Percentiles rank a stretch among this genome's conserved stretches.
Conservation (phyloP, 352 stramenopile species). For the Globisporangium perplexum region DNA sequence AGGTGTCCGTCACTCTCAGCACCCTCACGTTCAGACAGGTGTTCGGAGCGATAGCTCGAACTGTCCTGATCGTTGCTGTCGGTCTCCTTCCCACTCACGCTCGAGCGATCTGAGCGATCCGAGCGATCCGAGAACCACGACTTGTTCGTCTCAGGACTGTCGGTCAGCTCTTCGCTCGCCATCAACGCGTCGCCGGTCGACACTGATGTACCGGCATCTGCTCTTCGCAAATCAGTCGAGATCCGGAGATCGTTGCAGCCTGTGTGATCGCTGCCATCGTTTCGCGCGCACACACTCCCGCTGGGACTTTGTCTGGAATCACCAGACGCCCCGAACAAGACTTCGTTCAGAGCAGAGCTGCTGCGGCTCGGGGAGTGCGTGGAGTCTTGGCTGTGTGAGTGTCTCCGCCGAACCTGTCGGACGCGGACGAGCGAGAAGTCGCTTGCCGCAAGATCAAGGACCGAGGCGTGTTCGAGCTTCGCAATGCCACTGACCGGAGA, state of each 20-base stretch:
- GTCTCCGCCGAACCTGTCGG: neutral
- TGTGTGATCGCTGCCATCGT: neutral
- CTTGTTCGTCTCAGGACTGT: constrained; percentile 8
- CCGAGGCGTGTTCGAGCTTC: neutral
- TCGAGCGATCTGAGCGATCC: constrained; percentile 20
- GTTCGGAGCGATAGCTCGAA: constrained; percentile 1
- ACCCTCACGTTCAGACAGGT: neutral
- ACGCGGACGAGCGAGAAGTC: neutral
- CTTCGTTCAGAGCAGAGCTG: neutral
- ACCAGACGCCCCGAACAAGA: neutral
- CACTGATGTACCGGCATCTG: constrained; percentile 26
- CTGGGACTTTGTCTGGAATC: neutral
- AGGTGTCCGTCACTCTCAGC: neutral
- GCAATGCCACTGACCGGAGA: constrained; percentile 1
- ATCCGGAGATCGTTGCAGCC: neutral
- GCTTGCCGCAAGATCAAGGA: neutral
- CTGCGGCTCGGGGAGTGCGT: neutral
- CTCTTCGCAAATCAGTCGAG: constrained; percentile 13
- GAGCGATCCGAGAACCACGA: constrained; percentile 29
- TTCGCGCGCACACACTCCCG: neutral
- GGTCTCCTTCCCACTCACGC: constrained; percentile 7
- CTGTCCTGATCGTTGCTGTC: constrained; percentile 11
- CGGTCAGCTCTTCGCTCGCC: constrained; percentile 16
- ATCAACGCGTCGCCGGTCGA: constrained; percentile 16
- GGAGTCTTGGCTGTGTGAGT: neutral